Evolutionary conservation across 805 yeast genomes (phyloP).

Genomic region (Soucietia sequanensis): DNA sequence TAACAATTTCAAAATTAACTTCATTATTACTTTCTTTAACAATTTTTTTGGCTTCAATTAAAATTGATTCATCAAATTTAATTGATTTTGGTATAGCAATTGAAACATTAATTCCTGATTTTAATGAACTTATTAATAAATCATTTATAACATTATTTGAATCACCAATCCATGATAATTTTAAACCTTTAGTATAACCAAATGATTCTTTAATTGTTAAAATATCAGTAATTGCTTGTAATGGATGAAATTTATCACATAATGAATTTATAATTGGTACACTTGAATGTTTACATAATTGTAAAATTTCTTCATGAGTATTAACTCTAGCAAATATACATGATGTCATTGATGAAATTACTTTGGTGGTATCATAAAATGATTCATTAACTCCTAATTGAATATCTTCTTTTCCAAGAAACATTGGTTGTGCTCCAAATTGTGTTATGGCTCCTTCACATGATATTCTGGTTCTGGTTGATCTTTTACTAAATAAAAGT

Average conservation of each 20-base stretch:
- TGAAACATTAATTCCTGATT: slow-evolving; percentile 77
- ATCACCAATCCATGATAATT: slow-evolving; percentile 95
- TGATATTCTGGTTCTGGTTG: slow-evolving; percentile 93
- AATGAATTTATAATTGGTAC: slow-evolving; percentile 94
- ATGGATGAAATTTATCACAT: slow-evolving; percentile 91
- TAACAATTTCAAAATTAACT: slow-evolving; percentile 51
- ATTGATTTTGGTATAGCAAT: slow-evolving; percentile 83
- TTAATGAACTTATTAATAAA: slow-evolving; percentile 82
- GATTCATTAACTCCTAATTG: slow-evolving; percentile 96
- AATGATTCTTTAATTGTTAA: slow-evolving; percentile 82
- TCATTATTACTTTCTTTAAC: slow-evolving; percentile 49
- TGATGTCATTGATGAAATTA: slow-evolving; percentile 94
- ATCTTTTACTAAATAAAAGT: slow-evolving; percentile 82
- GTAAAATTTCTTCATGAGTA: slow-evolving; percentile 76
- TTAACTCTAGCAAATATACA: slow-evolving; percentile 96
- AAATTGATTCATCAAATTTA: slow-evolving; percentile 57
- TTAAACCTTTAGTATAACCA: slow-evolving; percentile 56
- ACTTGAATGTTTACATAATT: slow-evolving; percentile 70
- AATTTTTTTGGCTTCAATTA: slow-evolving; percentile 51
- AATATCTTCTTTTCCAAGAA: slow-evolving; percentile 93
- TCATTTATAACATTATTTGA: slow-evolving; percentile 95
- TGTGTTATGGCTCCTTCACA: slow-evolving; percentile 92
- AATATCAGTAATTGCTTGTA: slow-evolving; percentile 92
- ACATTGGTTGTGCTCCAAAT: slow-evolving; percentile 96
- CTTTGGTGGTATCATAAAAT: slow-evolving; percentile 82